Evolutionary conservation across 1,284 basidiomycete genomes (phyloP).

Genomic region (Erythrobasidium hasegawianum): DNA sequence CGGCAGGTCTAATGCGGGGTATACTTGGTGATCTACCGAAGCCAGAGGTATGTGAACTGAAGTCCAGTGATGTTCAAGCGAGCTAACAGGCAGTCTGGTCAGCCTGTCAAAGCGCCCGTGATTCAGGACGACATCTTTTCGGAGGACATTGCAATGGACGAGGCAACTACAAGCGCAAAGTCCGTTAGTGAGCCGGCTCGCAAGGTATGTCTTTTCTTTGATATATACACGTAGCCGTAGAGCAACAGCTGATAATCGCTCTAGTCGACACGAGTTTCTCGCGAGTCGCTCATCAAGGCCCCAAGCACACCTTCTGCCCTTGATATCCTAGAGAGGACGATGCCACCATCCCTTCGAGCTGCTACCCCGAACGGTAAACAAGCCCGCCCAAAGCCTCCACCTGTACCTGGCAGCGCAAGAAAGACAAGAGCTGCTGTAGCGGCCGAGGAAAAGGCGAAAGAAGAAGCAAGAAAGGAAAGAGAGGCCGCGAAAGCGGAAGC

Average conservation of each 20-base stretch:
- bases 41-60: slow-evolving; percentile 4
- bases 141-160: not conserved
- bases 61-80: too few species aligned
- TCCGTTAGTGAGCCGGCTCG: too few species aligned
- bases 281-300: slow-evolving; percentile 23
- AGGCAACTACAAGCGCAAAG: not conserved
- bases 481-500: not conserved
- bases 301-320: slow-evolving; percentile 6
- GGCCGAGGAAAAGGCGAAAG: slow-evolving; percentile 5
- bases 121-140: not conserved
- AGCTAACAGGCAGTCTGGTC: not conserved
- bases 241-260: too few species aligned
- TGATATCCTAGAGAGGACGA: slow-evolving; percentile 23
- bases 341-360: slow-evolving; percentile 21
- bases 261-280: slow-evolving; percentile 9
- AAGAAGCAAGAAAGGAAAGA: not conserved
- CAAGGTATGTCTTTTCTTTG: too few species aligned
- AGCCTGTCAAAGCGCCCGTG: too few species aligned
- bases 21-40: slow-evolving; percentile 27
- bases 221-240: too few species aligned
- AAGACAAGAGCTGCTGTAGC: slow-evolving; percentile 27
- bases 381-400: slow-evolving; percentile 27
- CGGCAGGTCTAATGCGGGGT: slow-evolving; percentile 18
- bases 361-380: slow-evolving; percentile 15
- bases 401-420: slow-evolving; percentile 30